A percentile compares a stretch with the other conserved stretches of the same genome.
phyloP scores from a whole-genome alignment of 169 alveolate species.

The Cryptosporidium baileyi region DNA sequence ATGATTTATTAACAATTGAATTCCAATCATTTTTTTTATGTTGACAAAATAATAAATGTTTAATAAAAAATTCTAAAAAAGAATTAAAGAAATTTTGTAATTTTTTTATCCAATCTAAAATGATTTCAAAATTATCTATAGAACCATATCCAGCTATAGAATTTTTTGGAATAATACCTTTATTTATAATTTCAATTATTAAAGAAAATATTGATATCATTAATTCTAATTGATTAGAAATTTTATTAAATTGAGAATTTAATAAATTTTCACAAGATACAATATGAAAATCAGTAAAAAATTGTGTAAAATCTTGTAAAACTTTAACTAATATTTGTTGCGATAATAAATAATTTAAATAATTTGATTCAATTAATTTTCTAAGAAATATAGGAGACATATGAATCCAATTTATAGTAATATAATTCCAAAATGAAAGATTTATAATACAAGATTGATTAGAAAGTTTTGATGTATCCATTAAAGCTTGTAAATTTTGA shows the following conservation, averaged over 20 bases:
- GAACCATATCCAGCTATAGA: conserved; percentile 66
- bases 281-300: conserved; percentile 3
- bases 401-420: conserved; percentile 33
- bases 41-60: conserved; percentile 25
- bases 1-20: neutral
- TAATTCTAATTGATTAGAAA: conserved; percentile 1
- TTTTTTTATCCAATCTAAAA: conserved; percentile 22
- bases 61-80: conserved; percentile 24
- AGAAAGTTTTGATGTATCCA: neutral
- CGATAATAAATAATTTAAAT: conserved; percentile 7
- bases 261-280: neutral
- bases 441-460: conserved; percentile 3
- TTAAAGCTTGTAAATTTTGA: conserved; percentile 8
- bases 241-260: neutral
- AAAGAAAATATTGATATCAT: conserved; percentile 42
- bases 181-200: conserved; percentile 13
- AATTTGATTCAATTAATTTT: conserved; percentile 44
- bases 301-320: neutral
- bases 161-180: conserved; percentile 39
- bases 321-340: conserved; percentile 1
- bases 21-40: conserved; percentile 21
- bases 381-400: conserved; percentile 45
- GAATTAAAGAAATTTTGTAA: conserved; percentile 28
- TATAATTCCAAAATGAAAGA: conserved; percentile 54
- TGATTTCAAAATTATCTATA: conserved; percentile 32